Percentiles rank a stretch among this genome's conserved stretches.
Evolutionary conservation across 768 basidiomycete genomes (phyloP).

Genomic region (Aureoboletus auriporus): DNA sequence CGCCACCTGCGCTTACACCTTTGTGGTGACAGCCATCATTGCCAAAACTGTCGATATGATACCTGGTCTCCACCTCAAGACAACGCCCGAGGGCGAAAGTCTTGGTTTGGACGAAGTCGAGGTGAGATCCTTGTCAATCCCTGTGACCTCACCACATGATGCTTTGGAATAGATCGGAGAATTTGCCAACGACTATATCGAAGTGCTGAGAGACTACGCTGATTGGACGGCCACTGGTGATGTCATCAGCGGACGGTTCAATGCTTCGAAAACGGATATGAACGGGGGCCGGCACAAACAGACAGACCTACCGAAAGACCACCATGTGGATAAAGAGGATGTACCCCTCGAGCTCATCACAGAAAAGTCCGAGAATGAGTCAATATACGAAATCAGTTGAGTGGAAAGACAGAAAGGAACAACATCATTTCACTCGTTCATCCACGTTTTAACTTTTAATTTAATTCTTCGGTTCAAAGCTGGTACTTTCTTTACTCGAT

Average conservation of each 20-base stretch:
- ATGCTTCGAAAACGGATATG: conserved; percentile 9
- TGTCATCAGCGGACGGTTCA: conserved; percentile 4
- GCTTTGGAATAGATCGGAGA: conserved; percentile 50
- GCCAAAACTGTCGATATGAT: conserved; percentile 53
- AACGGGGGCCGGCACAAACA: conserved; percentile 38
- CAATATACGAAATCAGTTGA: neutral
- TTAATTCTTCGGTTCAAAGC: too few species aligned
- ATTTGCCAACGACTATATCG: conserved; percentile 66
- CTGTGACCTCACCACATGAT: neutral
- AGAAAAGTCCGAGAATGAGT: conserved; percentile 11
- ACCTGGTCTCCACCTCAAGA: conserved; percentile 54
- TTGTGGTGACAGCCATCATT: conserved; percentile 58
- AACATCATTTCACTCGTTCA: neutral
- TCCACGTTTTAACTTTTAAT: too few species aligned
- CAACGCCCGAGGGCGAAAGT: conserved; percentile 51
- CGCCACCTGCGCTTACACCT: conserved; percentile 55
- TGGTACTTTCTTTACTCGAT: too few species aligned
- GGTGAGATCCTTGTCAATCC: conserved; percentile 34
- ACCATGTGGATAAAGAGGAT: conserved; percentile 9
- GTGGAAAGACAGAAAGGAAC: neutral
- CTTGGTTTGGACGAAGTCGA: conserved; percentile 71
- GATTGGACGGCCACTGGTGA: conserved; percentile 42
- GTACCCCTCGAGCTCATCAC: conserved; percentile 9
- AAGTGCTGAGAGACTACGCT: conserved; percentile 61
- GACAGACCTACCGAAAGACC: conserved; percentile 22